Conservation (phyloP, 164 flowering plant species). For the Warburgia ugandensis region DNA sequence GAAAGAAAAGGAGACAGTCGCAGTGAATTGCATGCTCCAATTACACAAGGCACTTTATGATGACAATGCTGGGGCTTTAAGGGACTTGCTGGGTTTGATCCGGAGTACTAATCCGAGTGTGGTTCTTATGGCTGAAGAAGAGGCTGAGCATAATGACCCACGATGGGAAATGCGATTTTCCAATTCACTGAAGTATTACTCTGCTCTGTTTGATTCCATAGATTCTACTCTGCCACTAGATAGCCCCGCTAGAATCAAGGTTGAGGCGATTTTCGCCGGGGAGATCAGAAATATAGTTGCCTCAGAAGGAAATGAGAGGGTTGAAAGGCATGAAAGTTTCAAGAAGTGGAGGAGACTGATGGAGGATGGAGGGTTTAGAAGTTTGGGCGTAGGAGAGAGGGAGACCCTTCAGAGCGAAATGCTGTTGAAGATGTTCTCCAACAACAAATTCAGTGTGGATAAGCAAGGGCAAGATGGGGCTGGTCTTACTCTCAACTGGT, state of each 20-base stretch:
- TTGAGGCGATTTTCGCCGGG: conserved; percentile 68
- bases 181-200: conserved; percentile 62
- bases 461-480: conserved; percentile 36
- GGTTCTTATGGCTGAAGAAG: conserved; percentile 73
- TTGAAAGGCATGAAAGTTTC: conserved; percentile 65
- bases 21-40: conserved; percentile 73
- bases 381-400: conserved; percentile 38
- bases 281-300: conserved; percentile 70
- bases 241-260: conserved; percentile 48
- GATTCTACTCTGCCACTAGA: conserved; percentile 41
- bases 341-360: conserved; percentile 54
- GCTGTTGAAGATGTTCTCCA: conserved; percentile 67
- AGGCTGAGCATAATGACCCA: conserved; percentile 47
- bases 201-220: conserved; percentile 72
- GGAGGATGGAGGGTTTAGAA: conserved; percentile 58
- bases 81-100: conserved; percentile 68
- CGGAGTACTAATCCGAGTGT: conserved; percentile 62
- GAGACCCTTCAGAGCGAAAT: conserved; percentile 60
- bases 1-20: conserved; percentile 73
- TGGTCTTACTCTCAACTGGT: conserved; percentile 56
- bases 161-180: conserved; percentile 46
- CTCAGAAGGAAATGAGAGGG: conserved; percentile 72
- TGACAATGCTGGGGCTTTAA: conserved; percentile 44
- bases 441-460: conserved; percentile 33
- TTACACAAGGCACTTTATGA: conserved; percentile 82